Conservation (phyloP, 1,284 basidiomycete species). For the Grifola frondosa region DNA sequence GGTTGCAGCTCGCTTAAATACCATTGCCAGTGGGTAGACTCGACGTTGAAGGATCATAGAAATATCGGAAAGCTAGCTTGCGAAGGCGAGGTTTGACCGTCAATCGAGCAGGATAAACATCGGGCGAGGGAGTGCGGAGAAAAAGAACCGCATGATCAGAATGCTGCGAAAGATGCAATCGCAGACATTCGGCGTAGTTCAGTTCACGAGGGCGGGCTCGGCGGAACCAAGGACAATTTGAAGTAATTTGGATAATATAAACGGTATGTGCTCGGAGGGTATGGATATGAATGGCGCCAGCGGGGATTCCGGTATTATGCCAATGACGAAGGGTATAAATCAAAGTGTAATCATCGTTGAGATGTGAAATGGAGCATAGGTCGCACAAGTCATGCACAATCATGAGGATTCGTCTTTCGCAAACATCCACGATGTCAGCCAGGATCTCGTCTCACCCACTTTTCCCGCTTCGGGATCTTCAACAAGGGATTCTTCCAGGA, state of each 20-base stretch:
- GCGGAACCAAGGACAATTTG: conserved; percentile 28
- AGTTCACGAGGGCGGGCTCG: conserved; percentile 20
- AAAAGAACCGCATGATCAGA: conserved; percentile 25
- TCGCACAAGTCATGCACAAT: conserved; percentile 15
- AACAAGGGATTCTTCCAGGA: conserved; percentile 49
- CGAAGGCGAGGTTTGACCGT: conserved; percentile 25
- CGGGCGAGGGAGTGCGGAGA: conserved; percentile 16
- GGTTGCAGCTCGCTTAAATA: conserved; percentile 10
- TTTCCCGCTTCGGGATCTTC: conserved; percentile 54
- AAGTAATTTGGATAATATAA: conserved; percentile 21
- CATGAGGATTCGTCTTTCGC: conserved; percentile 28
- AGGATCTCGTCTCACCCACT: conserved; percentile 47
- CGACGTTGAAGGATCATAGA: conserved; percentile 3
- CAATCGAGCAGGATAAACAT: conserved; percentile 23
- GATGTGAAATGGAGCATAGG: conserved; percentile 7
- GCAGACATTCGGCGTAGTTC: background rate
- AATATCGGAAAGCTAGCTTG: background rate
- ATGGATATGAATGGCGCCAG: conserved; percentile 14
- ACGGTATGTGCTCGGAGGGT: conserved; percentile 18
- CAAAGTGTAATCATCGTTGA: background rate
- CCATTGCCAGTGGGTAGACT: conserved; percentile 2
- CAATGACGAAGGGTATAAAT: background rate
- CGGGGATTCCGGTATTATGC: conserved; percentile 7
- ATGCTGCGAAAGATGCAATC: conserved; percentile 1
- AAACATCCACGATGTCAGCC: conserved; percentile 67